Conservation (phyloP, 108 stramenopile genomes). For the Skeletonema costatum region DNA sequence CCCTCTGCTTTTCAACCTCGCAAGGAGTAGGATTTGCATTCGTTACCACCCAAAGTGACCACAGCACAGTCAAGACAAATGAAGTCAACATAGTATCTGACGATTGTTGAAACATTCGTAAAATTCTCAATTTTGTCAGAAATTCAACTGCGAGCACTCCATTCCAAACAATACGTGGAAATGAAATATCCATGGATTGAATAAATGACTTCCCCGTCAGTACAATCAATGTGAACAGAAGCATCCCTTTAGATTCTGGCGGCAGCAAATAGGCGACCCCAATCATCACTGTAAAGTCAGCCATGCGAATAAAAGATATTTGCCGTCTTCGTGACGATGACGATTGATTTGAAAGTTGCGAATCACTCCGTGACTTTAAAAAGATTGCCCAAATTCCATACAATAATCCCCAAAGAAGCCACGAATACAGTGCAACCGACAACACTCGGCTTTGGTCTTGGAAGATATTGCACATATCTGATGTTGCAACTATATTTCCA, state of each 20-base stretch:
- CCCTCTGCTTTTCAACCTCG: constrained; percentile 4
- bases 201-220: constrained; percentile 34
- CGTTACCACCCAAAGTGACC: constrained; percentile 37
- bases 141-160: constrained; percentile 14
- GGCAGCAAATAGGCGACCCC: constrained; percentile 8
- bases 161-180: constrained; percentile 24
- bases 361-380: constrained; percentile 10
- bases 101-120: constrained; percentile 12
- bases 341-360: background rate
- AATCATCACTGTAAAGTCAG: constrained; percentile 43
- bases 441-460: background rate
- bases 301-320: constrained; percentile 8
- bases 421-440: constrained; percentile 9
- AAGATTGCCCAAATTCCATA: constrained; percentile 45
- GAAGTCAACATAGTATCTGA: constrained; percentile 9
- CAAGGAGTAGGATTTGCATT: constrained; percentile 34
- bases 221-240: constrained; percentile 11
- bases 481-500: background rate
- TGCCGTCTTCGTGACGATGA: constrained; percentile 1
- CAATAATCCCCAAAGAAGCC: constrained; percentile 42
- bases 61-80: constrained; percentile 15
- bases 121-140: constrained; percentile 12
- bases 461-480: background rate
- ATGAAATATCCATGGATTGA: constrained; percentile 3
- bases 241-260: background rate